A percentile compares a stretch with the other conserved stretches of the same genome.
Conservation (phyloP, 1,139 yeast species). For the Nakaseomyces glabratus region DNA sequence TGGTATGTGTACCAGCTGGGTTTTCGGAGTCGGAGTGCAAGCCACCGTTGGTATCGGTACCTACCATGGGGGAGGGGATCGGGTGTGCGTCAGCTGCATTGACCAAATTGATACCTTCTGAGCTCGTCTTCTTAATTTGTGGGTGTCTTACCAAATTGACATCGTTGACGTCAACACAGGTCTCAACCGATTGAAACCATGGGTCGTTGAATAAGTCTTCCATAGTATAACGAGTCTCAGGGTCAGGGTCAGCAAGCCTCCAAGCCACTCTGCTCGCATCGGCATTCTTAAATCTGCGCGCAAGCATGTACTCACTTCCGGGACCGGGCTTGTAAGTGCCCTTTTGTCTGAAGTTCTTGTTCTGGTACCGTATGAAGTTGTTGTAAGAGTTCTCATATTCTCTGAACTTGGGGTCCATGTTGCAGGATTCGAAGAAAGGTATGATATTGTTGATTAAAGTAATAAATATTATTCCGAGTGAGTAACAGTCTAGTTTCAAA, state of each 20-base stretch:
- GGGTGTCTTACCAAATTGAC: conserved; percentile 16
- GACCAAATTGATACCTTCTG: conserved; percentile 5
- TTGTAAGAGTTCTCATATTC: conserved; percentile 48
- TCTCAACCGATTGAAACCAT: conserved; percentile 53
- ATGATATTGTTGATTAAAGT: conserved; percentile 48
- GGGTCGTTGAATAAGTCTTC: conserved; percentile 50
- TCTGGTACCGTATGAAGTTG: conserved; percentile 37
- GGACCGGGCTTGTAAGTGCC: conserved; percentile 46
- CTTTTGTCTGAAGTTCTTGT: conserved; percentile 43
- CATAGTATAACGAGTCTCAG: conserved; percentile 44
- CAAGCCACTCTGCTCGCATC: conserved; percentile 65
- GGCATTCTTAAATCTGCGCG: conserved; percentile 47
- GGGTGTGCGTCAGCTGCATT: conserved; percentile 2
- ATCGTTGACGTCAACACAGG: conserved; percentile 37
- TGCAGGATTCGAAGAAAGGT: conserved; percentile 49
- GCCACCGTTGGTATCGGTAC: background rate
- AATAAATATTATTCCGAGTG: conserved; percentile 56
- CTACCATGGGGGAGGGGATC: background rate
- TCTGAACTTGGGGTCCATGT: conserved; percentile 44
- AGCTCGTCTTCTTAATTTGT: conserved; percentile 14
- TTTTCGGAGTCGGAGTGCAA: too few relatives aligned
- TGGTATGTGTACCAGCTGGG: too few relatives aligned
- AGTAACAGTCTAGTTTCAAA: conserved; percentile 62
- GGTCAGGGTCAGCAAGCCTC: conserved; percentile 63
- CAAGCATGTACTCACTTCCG: conserved; percentile 57